Percentiles rank a stretch among this genome's conserved stretches.
Evolutionary conservation across 805 yeast species (phyloP).

Genomic region (Saccharomycopsis javanensis): DNA sequence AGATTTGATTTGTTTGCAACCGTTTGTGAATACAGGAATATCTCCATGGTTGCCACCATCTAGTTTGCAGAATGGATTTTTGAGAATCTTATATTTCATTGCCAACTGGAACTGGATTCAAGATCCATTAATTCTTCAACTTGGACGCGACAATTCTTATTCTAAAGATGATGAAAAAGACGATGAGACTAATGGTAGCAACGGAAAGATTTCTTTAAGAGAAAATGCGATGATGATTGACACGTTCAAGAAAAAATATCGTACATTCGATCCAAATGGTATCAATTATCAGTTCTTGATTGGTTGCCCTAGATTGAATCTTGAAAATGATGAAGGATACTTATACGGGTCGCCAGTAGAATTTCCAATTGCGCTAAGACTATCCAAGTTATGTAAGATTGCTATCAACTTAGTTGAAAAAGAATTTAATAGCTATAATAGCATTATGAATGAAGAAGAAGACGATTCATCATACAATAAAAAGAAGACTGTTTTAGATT

Average conservation of each 20-base stretch:
- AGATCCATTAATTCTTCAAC: constrained; percentile 71
- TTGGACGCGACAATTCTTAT: constrained; percentile 22
- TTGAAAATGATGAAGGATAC: constrained; percentile 74
- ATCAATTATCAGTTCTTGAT: constrained; percentile 71
- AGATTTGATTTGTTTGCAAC: constrained; percentile 74
- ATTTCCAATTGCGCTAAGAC: constrained; percentile 74
- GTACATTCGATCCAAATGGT: constrained; percentile 76
- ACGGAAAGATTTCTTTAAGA: constrained; percentile 19
- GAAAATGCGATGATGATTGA: constrained; percentile 9
- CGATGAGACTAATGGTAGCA: constrained; percentile 7
- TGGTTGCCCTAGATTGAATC: constrained; percentile 43
- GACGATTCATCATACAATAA: constrained; percentile 8
- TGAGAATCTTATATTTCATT: constrained; percentile 59
- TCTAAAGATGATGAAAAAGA: constrained; percentile 45
- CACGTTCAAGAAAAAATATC: constrained; percentile 42
- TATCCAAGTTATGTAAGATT: constrained; percentile 78
- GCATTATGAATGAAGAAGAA: constrained; percentile 28
- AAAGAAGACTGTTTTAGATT: constrained; percentile 32
- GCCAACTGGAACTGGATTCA: constrained; percentile 93
- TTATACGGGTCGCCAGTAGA: constrained; percentile 63
- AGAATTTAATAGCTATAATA: constrained; percentile 21
- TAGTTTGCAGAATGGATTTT: constrained; percentile 70
- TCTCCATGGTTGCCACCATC: constrained; percentile 71
- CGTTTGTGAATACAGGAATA: constrained; percentile 68
- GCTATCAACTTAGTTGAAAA: constrained; percentile 46